Conservation (phyloP, 1,139 yeast species). For the Petasospora fabianii region DNA sequence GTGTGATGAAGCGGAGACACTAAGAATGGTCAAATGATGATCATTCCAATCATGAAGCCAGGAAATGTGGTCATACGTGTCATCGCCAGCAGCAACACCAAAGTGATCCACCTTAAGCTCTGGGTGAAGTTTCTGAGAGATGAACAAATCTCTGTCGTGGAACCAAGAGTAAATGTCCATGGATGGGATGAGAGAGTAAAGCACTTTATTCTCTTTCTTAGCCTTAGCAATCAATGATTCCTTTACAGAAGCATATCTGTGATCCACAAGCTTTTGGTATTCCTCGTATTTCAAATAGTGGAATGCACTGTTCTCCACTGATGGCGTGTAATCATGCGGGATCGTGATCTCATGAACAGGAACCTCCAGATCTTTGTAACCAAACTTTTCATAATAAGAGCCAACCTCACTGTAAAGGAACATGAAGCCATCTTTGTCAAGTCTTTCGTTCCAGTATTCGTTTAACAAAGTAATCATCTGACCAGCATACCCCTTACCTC, state of each 20-base stretch:
- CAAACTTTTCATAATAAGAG: conserved; percentile 56
- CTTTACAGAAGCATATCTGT: conserved; percentile 29
- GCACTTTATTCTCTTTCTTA: conserved; percentile 28
- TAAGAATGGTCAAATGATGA: conserved; percentile 33
- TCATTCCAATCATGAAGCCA: conserved; percentile 47
- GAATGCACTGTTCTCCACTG: conserved; percentile 21
- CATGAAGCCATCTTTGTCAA: conserved; percentile 17
- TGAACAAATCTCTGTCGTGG: conserved; percentile 38
- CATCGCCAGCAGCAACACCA: conserved; percentile 21
- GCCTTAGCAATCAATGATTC: conserved; percentile 28
- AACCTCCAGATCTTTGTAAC: conserved; percentile 51
- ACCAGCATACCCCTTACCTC: conserved; percentile 66
- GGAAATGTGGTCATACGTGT: conserved; percentile 32
- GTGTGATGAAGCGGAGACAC: conserved; percentile 16
- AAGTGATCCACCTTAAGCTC: conserved; percentile 11
- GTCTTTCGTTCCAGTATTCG: conserved; percentile 35
- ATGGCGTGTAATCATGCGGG: conserved; percentile 12
- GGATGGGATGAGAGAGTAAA: conserved; percentile 36
- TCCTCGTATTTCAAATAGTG: conserved; percentile 31
- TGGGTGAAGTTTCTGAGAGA: conserved; percentile 18
- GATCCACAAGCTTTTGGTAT: conserved; percentile 32
- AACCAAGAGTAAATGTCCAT: conserved; percentile 39
- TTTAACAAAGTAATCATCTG: conserved; percentile 45
- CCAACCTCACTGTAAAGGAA: conserved; percentile 65
- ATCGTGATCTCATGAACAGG: conserved; percentile 32